phyloP scores from a whole-genome alignment of 495 filamentous ascomycete species.

The Beverwykella pulmonaria region DNA sequence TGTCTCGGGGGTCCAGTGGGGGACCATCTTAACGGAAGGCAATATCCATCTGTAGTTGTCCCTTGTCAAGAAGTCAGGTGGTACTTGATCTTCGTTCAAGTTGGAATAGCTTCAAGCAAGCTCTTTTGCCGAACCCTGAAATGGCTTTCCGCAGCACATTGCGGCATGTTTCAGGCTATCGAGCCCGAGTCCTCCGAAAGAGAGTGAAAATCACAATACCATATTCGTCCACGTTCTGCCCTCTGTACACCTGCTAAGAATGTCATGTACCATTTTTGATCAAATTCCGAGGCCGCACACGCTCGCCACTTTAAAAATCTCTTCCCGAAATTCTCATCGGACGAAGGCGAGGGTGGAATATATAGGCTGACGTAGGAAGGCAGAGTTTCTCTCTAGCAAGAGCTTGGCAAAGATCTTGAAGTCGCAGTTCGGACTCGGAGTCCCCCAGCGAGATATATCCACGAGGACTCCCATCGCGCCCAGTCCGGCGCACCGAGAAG shows the following conservation, averaged over 20 bases:
- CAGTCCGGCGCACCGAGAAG: background rate
- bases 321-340: background rate
- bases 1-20: constrained; percentile 16
- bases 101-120: constrained; percentile 20
- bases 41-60: constrained; percentile 21
- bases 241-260: background rate
- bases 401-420: constrained; percentile 1
- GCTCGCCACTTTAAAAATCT: background rate
- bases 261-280: background rate
- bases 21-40: constrained; percentile 16
- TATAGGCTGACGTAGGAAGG: constrained; percentile 11
- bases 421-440: background rate
- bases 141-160: constrained; percentile 23
- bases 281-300: background rate
- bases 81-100: constrained; percentile 28
- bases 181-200: constrained; percentile 13
- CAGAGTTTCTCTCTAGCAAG: background rate
- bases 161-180: constrained; percentile 33
- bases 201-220: constrained; percentile 13
- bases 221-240: constrained; percentile 13
- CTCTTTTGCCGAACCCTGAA: constrained; percentile 35
- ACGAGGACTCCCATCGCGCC: background rate
- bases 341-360: background rate
- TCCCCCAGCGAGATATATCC: background rate
- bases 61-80: constrained; percentile 38